Conservation (phyloP, 306 rosid genomes). For the Hippophae tibetana region DNA sequence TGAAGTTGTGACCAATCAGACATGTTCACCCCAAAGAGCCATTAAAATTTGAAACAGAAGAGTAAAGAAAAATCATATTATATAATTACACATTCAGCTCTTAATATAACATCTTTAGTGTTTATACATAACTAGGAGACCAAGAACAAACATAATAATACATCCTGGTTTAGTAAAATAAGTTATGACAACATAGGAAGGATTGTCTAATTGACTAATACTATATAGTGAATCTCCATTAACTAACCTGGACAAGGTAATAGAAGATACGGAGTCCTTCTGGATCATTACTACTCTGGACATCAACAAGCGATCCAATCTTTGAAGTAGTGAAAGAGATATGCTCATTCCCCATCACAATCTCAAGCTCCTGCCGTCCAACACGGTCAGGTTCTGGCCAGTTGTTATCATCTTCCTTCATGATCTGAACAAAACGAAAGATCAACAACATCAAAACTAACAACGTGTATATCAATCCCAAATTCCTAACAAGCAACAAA, state of each 20-base stretch:
- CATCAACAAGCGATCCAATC: slow-evolving; percentile 94
- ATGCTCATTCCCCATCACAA: slow-evolving; percentile 97
- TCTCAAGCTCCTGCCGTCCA: slow-evolving; percentile 94
- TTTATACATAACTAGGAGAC: too few species aligned
- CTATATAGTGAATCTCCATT: neutral
- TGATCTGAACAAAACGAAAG: slow-evolving; percentile 39
- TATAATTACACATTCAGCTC: too few species aligned
- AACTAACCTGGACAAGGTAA: slow-evolving; percentile 87
- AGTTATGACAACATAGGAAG: neutral
- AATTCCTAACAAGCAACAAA: too few species aligned
- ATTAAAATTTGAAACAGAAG: too few species aligned
- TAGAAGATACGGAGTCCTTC: slow-evolving; percentile 99
- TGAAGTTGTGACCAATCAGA: too few species aligned
- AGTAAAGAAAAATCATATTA: too few species aligned
- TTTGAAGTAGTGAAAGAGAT: slow-evolving; percentile 94
- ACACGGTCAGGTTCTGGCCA: slow-evolving; percentile 98
- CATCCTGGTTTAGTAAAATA: neutral
- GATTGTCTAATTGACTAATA: neutral
- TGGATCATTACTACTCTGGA: slow-evolving; percentile 94
- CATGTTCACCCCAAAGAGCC: too few species aligned
- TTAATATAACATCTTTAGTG: too few species aligned
- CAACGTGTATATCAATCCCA: neutral
- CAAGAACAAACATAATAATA: neutral
- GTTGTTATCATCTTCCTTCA: slow-evolving; percentile 95
- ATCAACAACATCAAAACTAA: neutral